Percentiles rank a stretch among this genome's conserved stretches.
Conservation (phyloP, 176 grass and related monocot species). For the Triticum timopheevii region DNA sequence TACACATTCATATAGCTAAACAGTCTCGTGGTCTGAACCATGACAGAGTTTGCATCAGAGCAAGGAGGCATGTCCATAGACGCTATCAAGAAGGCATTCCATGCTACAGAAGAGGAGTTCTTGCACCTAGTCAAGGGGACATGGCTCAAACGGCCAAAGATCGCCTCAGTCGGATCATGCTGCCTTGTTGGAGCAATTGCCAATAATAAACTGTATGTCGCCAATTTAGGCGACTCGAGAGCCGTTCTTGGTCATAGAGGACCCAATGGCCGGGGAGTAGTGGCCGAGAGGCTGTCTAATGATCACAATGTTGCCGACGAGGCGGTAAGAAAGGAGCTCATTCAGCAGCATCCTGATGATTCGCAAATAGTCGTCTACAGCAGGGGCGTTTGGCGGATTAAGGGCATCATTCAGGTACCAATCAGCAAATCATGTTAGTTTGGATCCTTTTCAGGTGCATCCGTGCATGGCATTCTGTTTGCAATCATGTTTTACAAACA, state of each 20-base stretch:
- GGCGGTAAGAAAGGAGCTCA: conserved; percentile 33
- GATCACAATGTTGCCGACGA: conserved; percentile 43
- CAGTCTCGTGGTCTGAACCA: background rate
- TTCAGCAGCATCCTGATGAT: conserved; percentile 36
- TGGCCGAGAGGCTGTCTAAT: conserved; percentile 12
- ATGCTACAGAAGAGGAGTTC: conserved; percentile 38
- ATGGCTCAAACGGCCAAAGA: conserved; percentile 17
- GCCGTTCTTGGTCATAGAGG: conserved; percentile 20
- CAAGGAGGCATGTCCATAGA: conserved; percentile 29
- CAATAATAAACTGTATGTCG: conserved; percentile 14
- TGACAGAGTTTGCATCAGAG: conserved; percentile 14
- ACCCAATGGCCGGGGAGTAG: background rate
- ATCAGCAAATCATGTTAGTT: background rate
- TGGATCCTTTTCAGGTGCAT: background rate
- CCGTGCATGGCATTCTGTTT: background rate
- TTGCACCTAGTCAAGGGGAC: conserved; percentile 17
- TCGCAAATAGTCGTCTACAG: conserved; percentile 12
- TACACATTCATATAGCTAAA: background rate
- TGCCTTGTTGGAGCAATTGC: conserved; percentile 36
- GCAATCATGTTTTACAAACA: background rate
- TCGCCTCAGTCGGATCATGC: conserved; percentile 33
- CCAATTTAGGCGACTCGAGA: conserved; percentile 46
- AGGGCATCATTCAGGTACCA: conserved; percentile 41
- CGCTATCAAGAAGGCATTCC: conserved; percentile 34
- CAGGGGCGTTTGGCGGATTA: conserved; percentile 39